Evolutionary conservation across 148 eudicot species (phyloP).

Genomic region (Beta vulgaris): DNA sequence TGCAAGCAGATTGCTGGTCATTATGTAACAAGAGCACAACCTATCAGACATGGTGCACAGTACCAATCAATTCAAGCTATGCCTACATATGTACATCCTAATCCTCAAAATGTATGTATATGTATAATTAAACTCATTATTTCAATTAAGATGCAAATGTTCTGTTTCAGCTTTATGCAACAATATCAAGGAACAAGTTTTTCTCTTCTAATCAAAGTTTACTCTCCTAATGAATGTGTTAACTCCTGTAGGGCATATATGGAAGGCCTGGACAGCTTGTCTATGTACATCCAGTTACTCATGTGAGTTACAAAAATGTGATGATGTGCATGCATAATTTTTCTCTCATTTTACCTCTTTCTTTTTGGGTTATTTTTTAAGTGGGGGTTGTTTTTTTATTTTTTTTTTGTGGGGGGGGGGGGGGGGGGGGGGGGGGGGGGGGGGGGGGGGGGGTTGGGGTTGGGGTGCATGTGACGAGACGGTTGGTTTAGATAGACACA

Average conservation of each 20-base stretch:
- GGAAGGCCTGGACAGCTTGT: slow-evolving; percentile 71
- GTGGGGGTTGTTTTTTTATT: too few relatives aligned
- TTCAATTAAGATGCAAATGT: not conserved
- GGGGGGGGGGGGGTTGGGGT: too few relatives aligned
- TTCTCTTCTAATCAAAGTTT: not conserved
- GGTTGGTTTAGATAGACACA: not conserved
- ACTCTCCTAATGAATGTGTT: not conserved
- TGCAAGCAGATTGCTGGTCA: slow-evolving; percentile 50
- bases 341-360: not conserved
- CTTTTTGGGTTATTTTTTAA: too few relatives aligned
- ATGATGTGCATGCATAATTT: not conserved
- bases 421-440: not conserved
- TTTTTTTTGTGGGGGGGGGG: not conserved
- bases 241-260: slow-evolving; percentile 57
- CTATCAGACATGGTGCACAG: slow-evolving; percentile 51
- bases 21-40: slow-evolving; percentile 54
- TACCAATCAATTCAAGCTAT: slow-evolving; percentile 61
- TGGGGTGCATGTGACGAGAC: too few relatives aligned
- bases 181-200: not conserved
- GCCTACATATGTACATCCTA: slow-evolving; percentile 50
- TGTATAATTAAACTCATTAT: not conserved
- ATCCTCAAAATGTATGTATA: slow-evolving; percentile 66
- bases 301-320: slow-evolving; percentile 44
- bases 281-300: slow-evolving; percentile 69
- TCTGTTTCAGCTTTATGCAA: slow-evolving; percentile 9